phyloP scores from a whole-genome alignment of 768 basidiomycete genomes.

The Rubroboletus pulcherrimus region DNA sequence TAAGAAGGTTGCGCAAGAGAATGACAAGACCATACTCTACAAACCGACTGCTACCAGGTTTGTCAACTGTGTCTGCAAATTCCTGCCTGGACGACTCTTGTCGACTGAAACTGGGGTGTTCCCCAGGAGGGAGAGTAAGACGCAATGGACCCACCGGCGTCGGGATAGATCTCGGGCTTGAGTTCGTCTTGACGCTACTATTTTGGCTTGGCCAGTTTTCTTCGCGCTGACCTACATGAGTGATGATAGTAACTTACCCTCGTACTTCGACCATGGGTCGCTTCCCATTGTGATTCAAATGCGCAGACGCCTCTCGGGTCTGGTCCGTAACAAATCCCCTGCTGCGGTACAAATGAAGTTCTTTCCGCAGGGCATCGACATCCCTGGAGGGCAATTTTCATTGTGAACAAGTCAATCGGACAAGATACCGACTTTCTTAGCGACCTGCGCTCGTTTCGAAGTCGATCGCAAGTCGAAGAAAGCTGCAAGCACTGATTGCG shows the following conservation, averaged over 20 bases:
- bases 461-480: constrained; percentile 29
- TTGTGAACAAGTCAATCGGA: constrained; percentile 5
- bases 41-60: constrained; percentile 51
- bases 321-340: constrained; percentile 27
- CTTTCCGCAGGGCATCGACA: constrained; percentile 44
- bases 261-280: constrained; percentile 49
- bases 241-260: constrained; percentile 33
- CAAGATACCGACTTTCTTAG: constrained; percentile 49
- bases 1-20: constrained; percentile 9
- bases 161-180: constrained; percentile 58
- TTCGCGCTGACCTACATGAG: background rate
- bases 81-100: constrained; percentile 22
- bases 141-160: constrained; percentile 60
- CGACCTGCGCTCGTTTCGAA: constrained; percentile 38
- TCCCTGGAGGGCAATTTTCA: constrained; percentile 35
- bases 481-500: constrained; percentile 52
- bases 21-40: constrained; percentile 37
- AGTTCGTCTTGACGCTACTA: constrained; percentile 34
- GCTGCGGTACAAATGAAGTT: constrained; percentile 48
- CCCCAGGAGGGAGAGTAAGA: constrained; percentile 63
- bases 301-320: constrained; percentile 34
- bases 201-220: constrained; percentile 16
- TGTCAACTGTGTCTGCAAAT: constrained; percentile 22
- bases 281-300: constrained; percentile 59
- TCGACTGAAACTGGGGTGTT: constrained; percentile 37